Conservation (phyloP, 108 stramenopile species). For the Cyclostephanos tholiformis region DNA sequence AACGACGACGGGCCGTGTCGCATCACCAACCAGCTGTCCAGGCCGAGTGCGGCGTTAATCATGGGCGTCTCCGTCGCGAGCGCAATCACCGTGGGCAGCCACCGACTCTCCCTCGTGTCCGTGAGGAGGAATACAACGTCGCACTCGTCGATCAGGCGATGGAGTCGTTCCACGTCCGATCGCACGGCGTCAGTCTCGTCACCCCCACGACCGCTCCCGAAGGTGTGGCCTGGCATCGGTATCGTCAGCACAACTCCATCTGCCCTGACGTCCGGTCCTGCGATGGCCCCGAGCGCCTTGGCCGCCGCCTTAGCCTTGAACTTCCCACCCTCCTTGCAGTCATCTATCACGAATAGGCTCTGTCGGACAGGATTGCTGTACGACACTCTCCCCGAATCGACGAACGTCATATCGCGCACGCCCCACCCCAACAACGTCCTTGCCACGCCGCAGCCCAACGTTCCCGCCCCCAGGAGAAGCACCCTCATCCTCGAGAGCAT, state of each 20-base stretch:
- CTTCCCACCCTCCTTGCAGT: constrained; percentile 83
- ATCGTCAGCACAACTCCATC: constrained; percentile 84
- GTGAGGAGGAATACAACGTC: constrained; percentile 97
- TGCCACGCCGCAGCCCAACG: constrained; percentile 96
- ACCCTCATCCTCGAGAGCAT: constrained; percentile 75
- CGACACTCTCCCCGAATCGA: constrained; percentile 94
- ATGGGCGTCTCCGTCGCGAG: constrained; percentile 83
- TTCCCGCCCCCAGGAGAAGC: constrained; percentile 95
- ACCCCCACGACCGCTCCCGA: constrained; percentile 49
- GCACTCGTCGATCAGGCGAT: constrained; percentile 68
- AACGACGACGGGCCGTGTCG: constrained; percentile 80
- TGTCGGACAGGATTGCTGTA: constrained; percentile 98
- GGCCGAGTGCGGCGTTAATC: constrained; percentile 96
- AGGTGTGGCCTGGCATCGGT: constrained; percentile 98
- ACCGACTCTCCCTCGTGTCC: constrained; percentile 97
- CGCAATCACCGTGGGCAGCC: constrained; percentile 98
- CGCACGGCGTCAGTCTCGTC: constrained; percentile 62
- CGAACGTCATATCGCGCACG: constrained; percentile 90
- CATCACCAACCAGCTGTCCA: constrained; percentile 98
- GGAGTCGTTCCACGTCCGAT: constrained; percentile 68
- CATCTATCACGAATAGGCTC: constrained; percentile 88
- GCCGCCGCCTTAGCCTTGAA: constrained; percentile 95
- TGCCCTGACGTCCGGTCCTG: constrained; percentile 80
- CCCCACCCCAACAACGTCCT: constrained; percentile 96
- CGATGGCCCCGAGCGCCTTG: constrained; percentile 78